These are phyloP conservation scores for Coelastrella sp. DNA, from an alignment of 139 green algal genomes.

Conservation along the genomic window DNA sequence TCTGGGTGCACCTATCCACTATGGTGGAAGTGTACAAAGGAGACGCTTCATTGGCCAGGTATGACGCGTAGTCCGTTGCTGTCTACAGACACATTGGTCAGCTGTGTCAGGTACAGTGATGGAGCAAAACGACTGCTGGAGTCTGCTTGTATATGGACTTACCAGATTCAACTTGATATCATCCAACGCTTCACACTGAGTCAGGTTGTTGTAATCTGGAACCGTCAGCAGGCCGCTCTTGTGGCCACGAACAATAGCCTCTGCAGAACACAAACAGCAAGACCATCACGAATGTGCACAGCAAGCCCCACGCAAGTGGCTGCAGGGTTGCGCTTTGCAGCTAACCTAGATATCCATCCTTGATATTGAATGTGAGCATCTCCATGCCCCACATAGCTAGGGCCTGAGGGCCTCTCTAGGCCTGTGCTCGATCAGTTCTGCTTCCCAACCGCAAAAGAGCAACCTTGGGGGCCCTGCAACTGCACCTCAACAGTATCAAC, in stretches of 20 bases:
- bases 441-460: neutral
- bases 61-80: slow-evolving; percentile 92
- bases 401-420: neutral
- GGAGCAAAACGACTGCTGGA: neutral
- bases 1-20: slow-evolving; percentile 96
- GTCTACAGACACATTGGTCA: slow-evolving; percentile 62
- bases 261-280: slow-evolving; percentile 64
- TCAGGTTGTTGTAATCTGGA: slow-evolving; percentile 98
- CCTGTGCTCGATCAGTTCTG: neutral
- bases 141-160: neutral
- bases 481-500: too few relatives aligned
- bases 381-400: slow-evolving; percentile 73
- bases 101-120: neutral
- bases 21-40: slow-evolving; percentile 94
- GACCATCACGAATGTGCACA: neutral
- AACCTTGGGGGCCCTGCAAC: too few relatives aligned
- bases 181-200: slow-evolving; percentile 97
- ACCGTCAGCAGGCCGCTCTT: slow-evolving; percentile 88
- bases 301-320: neutral
- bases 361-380: slow-evolving; percentile 94
- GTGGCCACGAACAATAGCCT: slow-evolving; percentile 95
- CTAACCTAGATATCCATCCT: slow-evolving; percentile 96
- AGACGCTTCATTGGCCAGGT: slow-evolving; percentile 92
- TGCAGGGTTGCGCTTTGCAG: neutral
- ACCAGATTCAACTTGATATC: slow-evolving; percentile 99